Conservation (phyloP, 768 basidiomycete species). For the Lentinus tigrinus region DNA sequence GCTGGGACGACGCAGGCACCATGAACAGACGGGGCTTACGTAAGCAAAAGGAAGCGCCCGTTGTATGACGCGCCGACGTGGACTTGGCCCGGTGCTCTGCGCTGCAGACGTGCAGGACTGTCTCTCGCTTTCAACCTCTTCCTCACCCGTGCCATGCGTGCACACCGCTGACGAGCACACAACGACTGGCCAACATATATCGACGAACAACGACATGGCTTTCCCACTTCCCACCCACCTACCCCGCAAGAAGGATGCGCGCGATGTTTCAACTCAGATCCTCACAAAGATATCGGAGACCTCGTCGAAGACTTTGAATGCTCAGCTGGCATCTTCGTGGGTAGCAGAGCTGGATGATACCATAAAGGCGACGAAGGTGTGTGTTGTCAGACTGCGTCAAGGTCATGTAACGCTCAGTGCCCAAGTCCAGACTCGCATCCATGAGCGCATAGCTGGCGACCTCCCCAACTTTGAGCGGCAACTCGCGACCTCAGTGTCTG, state of each 20-base stretch:
- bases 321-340: conserved; percentile 66
- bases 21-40: background rate
- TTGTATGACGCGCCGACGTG: background rate
- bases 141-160: background rate
- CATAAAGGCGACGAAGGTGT: conserved; percentile 70
- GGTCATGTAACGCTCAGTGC: conserved; percentile 2
- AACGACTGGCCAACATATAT: no score
- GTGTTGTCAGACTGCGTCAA: conserved; percentile 3
- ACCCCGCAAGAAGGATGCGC: conserved; percentile 57
- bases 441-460: conserved; percentile 69
- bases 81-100: no score
- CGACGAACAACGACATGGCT: conserved; percentile 63
- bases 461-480: conserved; percentile 65
- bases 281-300: conserved; percentile 69
- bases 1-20: background rate
- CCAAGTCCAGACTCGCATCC: conserved; percentile 55
- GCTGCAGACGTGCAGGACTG: no score
- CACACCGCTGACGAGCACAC: background rate
- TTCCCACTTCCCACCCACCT: conserved; percentile 73
- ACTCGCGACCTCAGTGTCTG: conserved; percentile 56
- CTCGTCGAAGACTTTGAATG: conserved; percentile 54
- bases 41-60: background rate
- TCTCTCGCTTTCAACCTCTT: no score
- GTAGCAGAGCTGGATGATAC: conserved; percentile 69
- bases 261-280: conserved; percentile 71